Evolutionary conservation across 2,329 filamentous ascomycete genomes (phyloP).

Genomic region (Aspergillus novoparasiticus): DNA sequence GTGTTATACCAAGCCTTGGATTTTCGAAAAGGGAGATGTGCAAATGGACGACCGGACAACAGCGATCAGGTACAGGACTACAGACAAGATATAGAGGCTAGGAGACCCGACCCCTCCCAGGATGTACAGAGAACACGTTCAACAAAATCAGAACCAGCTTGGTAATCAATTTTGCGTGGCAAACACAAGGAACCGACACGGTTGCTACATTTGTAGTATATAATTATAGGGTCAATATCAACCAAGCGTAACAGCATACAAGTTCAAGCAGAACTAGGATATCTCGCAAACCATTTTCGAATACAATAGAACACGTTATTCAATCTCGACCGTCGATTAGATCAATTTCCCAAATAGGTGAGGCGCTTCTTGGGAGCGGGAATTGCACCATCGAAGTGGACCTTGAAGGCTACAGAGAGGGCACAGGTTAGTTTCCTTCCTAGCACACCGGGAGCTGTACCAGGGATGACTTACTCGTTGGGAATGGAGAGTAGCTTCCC

Average conservation of each 20-base stretch:
- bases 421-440: constrained; percentile 17
- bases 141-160: not conserved
- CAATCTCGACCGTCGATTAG: not conserved
- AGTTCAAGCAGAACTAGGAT: constrained; percentile 7
- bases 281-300: constrained; percentile 7
- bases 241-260: not conserved
- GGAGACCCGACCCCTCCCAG: not conserved
- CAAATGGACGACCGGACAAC: not conserved
- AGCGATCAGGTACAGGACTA: not conserved
- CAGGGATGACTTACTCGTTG: constrained; percentile 39
- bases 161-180: not conserved
- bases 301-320: not conserved
- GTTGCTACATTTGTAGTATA: not conserved
- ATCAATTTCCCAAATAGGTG: not conserved
- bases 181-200: not conserved
- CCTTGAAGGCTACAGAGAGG: constrained; percentile 41
- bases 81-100: not conserved
- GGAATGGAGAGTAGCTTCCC: constrained; percentile 58
- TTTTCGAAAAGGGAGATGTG: not conserved
- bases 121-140: not conserved
- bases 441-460: not conserved
- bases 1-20: not conserved
- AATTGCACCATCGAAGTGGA: constrained; percentile 46
- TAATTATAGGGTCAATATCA: not conserved
- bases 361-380: constrained; percentile 25